Percentiles rank a stretch among this genome's conserved stretches.
Evolutionary conservation across 73 alveolate genomes (phyloP).

Genomic region (Tetrahymena borealis): DNA sequence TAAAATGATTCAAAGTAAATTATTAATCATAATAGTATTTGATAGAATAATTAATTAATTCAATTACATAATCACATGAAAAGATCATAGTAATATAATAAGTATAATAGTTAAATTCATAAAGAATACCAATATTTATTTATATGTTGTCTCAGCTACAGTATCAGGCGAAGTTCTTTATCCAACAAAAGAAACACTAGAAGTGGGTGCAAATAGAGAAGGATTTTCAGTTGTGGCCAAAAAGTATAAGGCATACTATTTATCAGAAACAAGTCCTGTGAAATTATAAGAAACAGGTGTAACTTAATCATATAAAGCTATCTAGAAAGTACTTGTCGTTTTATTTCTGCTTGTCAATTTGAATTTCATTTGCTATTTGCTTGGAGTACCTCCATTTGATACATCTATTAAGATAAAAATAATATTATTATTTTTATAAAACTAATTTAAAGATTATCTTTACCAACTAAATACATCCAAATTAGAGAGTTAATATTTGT

Average conservation of each 20-base stretch:
- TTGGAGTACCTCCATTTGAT: neutral
- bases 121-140: too few species aligned
- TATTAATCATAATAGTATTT: too few species aligned
- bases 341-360: neutral
- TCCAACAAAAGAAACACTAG: neutral
- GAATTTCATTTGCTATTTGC: neutral
- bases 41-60: too few species aligned
- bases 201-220: neutral
- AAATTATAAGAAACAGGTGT: neutral
- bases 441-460: neutral
- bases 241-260: neutral
- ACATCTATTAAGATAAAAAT: neutral
- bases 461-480: neutral
- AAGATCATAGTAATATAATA: too few species aligned
- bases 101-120: too few species aligned
- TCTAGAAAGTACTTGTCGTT: neutral
- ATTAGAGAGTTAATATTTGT: neutral
- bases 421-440: neutral
- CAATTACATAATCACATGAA: too few species aligned
- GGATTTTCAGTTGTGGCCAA: neutral
- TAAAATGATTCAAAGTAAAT: too few species aligned
- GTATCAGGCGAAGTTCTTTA: neutral
- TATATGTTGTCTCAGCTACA: neutral
- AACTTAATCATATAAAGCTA: neutral
- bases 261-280: neutral